These are phyloP conservation scores for Fragaria ananassa DNA, from an alignment of 306 rosid species.

Conservation along the genomic window DNA sequence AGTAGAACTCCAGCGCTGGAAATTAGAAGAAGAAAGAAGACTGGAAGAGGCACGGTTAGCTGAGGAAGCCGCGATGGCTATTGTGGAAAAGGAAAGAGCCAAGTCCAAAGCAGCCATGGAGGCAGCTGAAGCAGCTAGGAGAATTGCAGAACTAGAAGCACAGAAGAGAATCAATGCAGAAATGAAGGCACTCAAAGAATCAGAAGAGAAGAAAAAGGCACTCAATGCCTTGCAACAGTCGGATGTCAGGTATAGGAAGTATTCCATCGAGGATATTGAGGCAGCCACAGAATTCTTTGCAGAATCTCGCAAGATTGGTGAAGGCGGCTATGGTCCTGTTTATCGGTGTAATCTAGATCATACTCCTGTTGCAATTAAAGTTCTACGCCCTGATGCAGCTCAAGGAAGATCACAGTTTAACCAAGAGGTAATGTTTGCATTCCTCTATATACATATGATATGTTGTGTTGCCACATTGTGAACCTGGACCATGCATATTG, in stretches of 20 bases:
- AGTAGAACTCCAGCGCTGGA: conserved; percentile 81
- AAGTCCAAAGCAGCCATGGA: conserved; percentile 87
- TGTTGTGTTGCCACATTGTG: background rate
- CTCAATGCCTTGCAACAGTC: conserved; percentile 44
- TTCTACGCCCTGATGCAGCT: conserved; percentile 92
- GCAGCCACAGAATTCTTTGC: conserved; percentile 66
- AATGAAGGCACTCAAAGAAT: conserved; percentile 66
- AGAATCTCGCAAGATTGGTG: conserved; percentile 74
- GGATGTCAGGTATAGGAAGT: conserved; percentile 71
- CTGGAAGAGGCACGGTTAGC: conserved; percentile 72
- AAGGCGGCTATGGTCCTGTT: conserved; percentile 98
- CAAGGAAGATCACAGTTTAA: conserved; percentile 91
- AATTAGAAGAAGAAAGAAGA: conserved; percentile 69
- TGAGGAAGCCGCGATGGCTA: conserved; percentile 74
- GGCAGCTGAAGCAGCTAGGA: conserved; percentile 84
- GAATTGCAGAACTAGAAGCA: conserved; percentile 80
- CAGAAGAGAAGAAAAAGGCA: conserved; percentile 65
- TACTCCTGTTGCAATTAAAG: conserved; percentile 84
- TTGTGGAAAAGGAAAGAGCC: conserved; percentile 76
- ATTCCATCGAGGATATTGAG: conserved; percentile 82
- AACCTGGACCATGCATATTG: background rate
- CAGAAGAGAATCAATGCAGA: conserved; percentile 78
- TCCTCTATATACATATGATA: background rate
- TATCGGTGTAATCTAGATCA: conserved; percentile 69
- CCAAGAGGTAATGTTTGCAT: conserved; percentile 57